phyloP scores from a whole-genome alignment of 345 rosid species.

The Salix brachista region DNA sequence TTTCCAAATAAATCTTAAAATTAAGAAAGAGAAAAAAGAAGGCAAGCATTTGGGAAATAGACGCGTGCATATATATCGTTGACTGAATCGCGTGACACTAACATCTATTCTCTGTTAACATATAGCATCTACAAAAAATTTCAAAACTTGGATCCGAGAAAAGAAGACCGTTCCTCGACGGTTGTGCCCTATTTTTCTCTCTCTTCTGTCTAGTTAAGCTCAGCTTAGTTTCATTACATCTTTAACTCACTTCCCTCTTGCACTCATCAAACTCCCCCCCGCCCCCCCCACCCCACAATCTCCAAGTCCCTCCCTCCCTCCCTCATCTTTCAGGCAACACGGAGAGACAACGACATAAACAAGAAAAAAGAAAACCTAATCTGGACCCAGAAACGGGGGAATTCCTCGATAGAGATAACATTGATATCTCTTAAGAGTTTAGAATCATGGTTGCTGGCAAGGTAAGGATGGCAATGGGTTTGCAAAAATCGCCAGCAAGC shows the following conservation, averaged over 20 bases:
- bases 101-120: neutral
- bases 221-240: conserved; percentile 14
- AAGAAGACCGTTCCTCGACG: conserved; percentile 71
- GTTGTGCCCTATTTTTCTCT: conserved; percentile 20
- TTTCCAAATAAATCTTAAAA: no score
- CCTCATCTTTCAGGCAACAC: conserved; percentile 1
- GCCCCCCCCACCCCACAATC: neutral
- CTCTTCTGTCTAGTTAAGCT: neutral
- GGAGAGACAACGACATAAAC: conserved; percentile 11
- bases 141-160: conserved; percentile 19
- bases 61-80: no score
- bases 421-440: neutral
- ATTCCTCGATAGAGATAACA: neutral
- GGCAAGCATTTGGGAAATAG: no score
- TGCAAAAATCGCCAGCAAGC: conserved; percentile 63
- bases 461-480: conserved; percentile 76
- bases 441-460: conserved; percentile 81
- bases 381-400: neutral
- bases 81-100: no score
- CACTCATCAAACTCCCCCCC: neutral
- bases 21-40: no score
- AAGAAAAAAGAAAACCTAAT: neutral
- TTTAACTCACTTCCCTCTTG: neutral
- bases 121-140: neutral
- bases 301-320: no score